These are phyloP conservation scores for Candida sp. DNA, from an alignment of 1,139 yeast species.

Conservation along the genomic window DNA sequence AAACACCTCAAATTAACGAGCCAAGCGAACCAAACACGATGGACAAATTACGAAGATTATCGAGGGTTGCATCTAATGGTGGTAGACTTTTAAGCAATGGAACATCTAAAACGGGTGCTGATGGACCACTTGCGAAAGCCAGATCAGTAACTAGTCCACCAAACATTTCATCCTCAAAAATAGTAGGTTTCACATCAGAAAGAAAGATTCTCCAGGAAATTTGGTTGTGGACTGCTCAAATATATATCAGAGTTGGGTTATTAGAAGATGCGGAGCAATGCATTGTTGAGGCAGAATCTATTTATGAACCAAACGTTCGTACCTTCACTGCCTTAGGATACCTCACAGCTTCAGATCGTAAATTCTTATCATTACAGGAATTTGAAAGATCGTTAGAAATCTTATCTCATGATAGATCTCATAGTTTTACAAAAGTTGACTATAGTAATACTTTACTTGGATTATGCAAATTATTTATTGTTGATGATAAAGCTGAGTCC, in stretches of 20 bases:
- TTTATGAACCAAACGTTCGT: conserved; percentile 46
- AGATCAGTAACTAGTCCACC: background rate
- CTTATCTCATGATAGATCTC: conserved; percentile 15
- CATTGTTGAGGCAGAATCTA: conserved; percentile 64
- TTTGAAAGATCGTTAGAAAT: conserved; percentile 65
- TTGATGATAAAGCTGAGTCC: conserved; percentile 31
- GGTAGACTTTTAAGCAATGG: background rate
- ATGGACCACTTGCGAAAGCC: background rate
- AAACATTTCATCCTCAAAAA: background rate
- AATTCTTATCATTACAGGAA: conserved; percentile 57
- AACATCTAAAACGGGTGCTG: background rate
- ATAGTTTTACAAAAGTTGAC: conserved; percentile 25
- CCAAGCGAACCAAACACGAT: background rate
- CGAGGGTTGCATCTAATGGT: conserved; percentile 1
- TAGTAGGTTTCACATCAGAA: conserved; percentile 10
- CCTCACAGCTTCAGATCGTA: conserved; percentile 34
- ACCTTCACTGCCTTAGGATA: conserved; percentile 57
- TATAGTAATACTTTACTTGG: conserved; percentile 67
- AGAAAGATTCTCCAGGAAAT: conserved; percentile 51
- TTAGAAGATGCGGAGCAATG: conserved; percentile 68
- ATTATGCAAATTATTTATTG: conserved; percentile 52
- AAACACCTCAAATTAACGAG: background rate
- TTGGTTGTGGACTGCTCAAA: conserved; percentile 74
- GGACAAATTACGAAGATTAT: conserved; percentile 1
- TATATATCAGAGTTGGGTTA: conserved; percentile 58